A percentile compares a stretch with the other conserved stretches of the same genome.
phyloP scores from a whole-genome alignment of 352 stramenopile genomes.

The Lagenidium sp. region DNA sequence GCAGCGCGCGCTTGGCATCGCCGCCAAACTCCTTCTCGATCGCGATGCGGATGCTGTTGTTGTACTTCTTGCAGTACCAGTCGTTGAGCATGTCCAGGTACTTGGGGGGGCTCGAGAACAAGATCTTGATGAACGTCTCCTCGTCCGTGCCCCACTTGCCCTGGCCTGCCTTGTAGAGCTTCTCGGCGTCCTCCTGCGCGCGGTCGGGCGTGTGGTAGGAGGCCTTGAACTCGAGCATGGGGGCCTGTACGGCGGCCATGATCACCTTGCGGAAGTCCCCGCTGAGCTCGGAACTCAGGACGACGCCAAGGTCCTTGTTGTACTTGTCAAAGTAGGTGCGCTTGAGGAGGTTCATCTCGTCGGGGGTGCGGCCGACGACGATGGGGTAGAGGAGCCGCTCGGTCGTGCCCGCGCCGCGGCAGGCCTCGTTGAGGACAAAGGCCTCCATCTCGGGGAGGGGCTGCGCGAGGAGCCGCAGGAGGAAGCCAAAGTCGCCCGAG shows the following conservation, averaged over 20 bases:
- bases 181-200: conserved; percentile 43
- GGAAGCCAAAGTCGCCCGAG: conserved; percentile 56
- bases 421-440: conserved; percentile 52
- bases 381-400: conserved; percentile 70
- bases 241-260: conserved; percentile 37
- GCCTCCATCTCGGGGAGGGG: conserved; percentile 57
- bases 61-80: conserved; percentile 60
- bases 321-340: conserved; percentile 70
- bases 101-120: conserved; percentile 49
- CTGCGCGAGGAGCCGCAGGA: conserved; percentile 52
- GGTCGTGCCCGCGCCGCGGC: conserved; percentile 33
- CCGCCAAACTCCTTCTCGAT: conserved; percentile 62
- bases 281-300: conserved; percentile 51
- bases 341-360: conserved; percentile 67
- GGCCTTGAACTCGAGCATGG: conserved; percentile 26
- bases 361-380: conserved; percentile 54
- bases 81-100: conserved; percentile 51
- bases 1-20: conserved; percentile 41
- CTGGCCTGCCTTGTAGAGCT: conserved; percentile 61
- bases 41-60: conserved; percentile 41
- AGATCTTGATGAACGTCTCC: conserved; percentile 43
- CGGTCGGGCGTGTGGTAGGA: conserved; percentile 44
- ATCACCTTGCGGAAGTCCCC: conserved; percentile 67
- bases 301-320: conserved; percentile 56
- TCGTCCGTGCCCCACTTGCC: conserved; percentile 73